Conservation (phyloP, 163 green algal genomes). For the Chlamydomonas reinhardtii region DNA sequence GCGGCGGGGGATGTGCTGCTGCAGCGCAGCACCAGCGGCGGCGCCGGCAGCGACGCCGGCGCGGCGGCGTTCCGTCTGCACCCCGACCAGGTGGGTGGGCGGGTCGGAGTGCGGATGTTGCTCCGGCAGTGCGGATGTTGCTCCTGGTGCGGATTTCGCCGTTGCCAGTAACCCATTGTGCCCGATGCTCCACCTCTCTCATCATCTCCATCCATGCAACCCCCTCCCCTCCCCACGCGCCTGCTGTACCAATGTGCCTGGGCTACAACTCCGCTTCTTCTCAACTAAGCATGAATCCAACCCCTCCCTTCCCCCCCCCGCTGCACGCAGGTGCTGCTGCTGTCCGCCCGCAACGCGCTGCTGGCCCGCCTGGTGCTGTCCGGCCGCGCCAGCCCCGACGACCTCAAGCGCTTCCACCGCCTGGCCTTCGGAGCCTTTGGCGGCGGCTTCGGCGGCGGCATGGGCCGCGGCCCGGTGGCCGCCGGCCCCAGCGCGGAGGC, state of each 20-base stretch:
- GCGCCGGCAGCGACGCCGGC: neutral
- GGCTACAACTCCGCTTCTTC: too few relatives aligned
- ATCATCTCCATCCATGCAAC: too few relatives aligned
- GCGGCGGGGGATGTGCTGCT: neutral
- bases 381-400: slow-evolving; percentile 54
- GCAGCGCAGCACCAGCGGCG: neutral
- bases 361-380: slow-evolving; percentile 77
- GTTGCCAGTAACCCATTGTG: too few relatives aligned
- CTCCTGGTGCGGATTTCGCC: too few relatives aligned
- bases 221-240: too few relatives aligned
- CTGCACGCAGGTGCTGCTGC: slow-evolving; percentile 81
- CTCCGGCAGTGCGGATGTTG: too few relatives aligned
- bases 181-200: too few relatives aligned
- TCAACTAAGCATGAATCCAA: too few relatives aligned
- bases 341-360: slow-evolving; percentile 81
- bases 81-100: slow-evolving; percentile 69
- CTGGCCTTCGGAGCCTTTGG: slow-evolving; percentile 75
- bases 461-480: slow-evolving; percentile 29
- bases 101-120: neutral
- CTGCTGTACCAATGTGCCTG: too few relatives aligned
- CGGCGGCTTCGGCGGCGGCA: neutral
- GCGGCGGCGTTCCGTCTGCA: slow-evolving; percentile 69
- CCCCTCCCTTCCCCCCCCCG: too few relatives aligned
- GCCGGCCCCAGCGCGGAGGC: neutral
- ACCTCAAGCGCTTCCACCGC: slow-evolving; percentile 61